A percentile compares a stretch with the other conserved stretches of the same genome.
phyloP scores from a whole-genome alignment of 2,329 filamentous ascomycete species.

The Pezicula neosporulosa region DNA sequence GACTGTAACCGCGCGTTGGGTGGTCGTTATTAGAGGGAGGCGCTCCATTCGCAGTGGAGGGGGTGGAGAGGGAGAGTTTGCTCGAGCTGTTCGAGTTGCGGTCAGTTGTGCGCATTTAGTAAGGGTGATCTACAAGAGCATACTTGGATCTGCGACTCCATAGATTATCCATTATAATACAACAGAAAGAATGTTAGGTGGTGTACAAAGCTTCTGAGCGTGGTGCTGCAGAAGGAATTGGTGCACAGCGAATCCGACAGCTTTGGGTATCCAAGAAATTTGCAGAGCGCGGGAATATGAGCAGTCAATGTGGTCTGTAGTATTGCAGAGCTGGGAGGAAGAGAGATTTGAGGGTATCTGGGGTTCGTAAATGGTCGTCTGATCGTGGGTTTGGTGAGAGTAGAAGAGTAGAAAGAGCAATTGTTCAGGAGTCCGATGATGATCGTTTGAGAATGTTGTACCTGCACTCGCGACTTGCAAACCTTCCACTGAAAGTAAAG shows the following conservation, averaged over 20 bases:
- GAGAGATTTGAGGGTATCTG: background rate
- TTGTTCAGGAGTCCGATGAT: slow-evolving; percentile 4
- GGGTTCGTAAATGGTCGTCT: slow-evolving; percentile 5
- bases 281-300: background rate
- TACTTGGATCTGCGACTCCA: slow-evolving; percentile 86
- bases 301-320: too few relatives aligned
- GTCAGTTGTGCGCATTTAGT: slow-evolving; percentile 17
- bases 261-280: slow-evolving; percentile 5
- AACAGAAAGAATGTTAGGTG: slow-evolving; percentile 3
- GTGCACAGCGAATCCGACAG: slow-evolving; percentile 9
- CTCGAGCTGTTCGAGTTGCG: slow-evolving; percentile 35
- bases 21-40: slow-evolving; percentile 38
- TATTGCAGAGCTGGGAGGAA: too few relatives aligned
- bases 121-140: slow-evolving; percentile 14
- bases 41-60: slow-evolving; percentile 39
- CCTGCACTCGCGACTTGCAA: background rate
- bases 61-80: slow-evolving; percentile 87
- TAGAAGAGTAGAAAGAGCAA: slow-evolving; percentile 2
- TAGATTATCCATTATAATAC: slow-evolving; percentile 35
- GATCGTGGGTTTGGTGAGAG: slow-evolving; percentile 2
- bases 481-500: background rate
- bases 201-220: slow-evolving; percentile 11
- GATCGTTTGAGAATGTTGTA: slow-evolving; percentile 8
- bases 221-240: slow-evolving; percentile 11
- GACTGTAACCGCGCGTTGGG: slow-evolving; percentile 58